A percentile compares a stretch with the other conserved stretches of the same genome.
phyloP scores from a whole-genome alignment of 768 basidiomycete genomes.

The Sarcodon aspratus region DNA sequence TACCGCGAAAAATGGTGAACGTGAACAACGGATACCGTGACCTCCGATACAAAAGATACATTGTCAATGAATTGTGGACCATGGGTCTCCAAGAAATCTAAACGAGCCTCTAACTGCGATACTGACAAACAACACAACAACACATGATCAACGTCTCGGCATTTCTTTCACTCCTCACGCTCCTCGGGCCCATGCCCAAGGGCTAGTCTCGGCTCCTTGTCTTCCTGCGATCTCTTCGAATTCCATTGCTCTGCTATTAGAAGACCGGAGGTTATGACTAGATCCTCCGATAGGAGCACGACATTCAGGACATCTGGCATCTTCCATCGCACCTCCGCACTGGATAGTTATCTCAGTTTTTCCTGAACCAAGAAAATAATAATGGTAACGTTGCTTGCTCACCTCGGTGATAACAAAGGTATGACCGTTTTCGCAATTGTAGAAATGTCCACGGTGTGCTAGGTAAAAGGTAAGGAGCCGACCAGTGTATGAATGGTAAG shows the following conservation, averaged over 20 bases:
- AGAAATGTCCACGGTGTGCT: conserved; percentile 20
- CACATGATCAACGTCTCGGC: too few relatives aligned
- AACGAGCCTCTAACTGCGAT: too few relatives aligned
- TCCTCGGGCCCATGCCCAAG: conserved; percentile 18
- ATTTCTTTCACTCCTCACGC: conserved; percentile 2
- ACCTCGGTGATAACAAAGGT: conserved; percentile 50
- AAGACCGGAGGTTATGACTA: conserved; percentile 24
- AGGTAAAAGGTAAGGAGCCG: background rate
- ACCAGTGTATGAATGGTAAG: background rate
- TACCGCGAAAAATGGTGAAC: too few relatives aligned
- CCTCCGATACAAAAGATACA: too few relatives aligned
- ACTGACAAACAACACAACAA: too few relatives aligned
- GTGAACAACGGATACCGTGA: too few relatives aligned
- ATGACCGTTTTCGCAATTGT: conserved; percentile 41
- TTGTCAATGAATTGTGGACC: too few relatives aligned
- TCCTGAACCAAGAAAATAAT: background rate
- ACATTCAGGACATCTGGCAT: conserved; percentile 45
- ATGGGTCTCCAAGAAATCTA: too few relatives aligned
- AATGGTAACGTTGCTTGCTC: conserved; percentile 2
- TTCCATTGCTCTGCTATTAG: conserved; percentile 36
- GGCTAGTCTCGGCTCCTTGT: conserved; percentile 16
- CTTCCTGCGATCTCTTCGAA: conserved; percentile 30
- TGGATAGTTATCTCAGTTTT: conserved; percentile 11
- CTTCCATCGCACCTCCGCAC: conserved; percentile 49
- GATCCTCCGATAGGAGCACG: conserved; percentile 39